phyloP scores from a whole-genome alignment of 495 filamentous ascomycete genomes.

The Neurospora terricola region DNA sequence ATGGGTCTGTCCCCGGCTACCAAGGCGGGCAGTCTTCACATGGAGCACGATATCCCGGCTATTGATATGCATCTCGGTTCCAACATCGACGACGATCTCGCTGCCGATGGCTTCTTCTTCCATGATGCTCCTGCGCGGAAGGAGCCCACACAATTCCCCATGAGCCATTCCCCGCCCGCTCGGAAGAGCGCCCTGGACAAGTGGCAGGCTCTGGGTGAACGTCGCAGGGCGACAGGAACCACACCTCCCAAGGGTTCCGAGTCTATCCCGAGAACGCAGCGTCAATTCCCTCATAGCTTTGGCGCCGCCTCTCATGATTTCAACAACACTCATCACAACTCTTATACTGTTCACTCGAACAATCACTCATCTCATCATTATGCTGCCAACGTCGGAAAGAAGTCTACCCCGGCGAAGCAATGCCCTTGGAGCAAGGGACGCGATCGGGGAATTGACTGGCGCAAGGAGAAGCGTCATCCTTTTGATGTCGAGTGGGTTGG shows the following conservation, averaged over 20 bases:
- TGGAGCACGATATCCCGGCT: constrained; percentile 30
- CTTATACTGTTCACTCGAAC: constrained; percentile 12
- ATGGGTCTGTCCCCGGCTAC: constrained; percentile 42
- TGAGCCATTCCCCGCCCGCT: constrained; percentile 41
- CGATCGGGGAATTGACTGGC: constrained; percentile 52
- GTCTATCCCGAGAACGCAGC: constrained; percentile 30
- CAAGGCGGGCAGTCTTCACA: constrained; percentile 30
- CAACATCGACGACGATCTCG: constrained; percentile 45
- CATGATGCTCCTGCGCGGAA: constrained; percentile 45
- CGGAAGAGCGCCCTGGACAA: constrained; percentile 59
- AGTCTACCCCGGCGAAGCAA: constrained; percentile 25
- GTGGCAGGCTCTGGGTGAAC: constrained; percentile 77
- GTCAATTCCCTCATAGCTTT: constrained; percentile 20
- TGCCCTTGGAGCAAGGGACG: constrained; percentile 39
- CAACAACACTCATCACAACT: constrained; percentile 13
- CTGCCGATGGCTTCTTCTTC: constrained; percentile 59
- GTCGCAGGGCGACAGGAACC: constrained; percentile 54
- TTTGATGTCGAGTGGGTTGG: constrained; percentile 84
- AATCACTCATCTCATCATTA: constrained; percentile 18
- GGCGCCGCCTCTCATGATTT: constrained; percentile 24
- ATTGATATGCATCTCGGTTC: constrained; percentile 30
- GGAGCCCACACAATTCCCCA: constrained; percentile 22
- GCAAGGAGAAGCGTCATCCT: constrained; percentile 52
- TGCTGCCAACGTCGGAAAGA: constrained; percentile 8
- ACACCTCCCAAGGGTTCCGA: constrained; percentile 33